Base-by-base conservation (phyloP, 805 yeast species). In the Suhomyces emberorum region DNA sequence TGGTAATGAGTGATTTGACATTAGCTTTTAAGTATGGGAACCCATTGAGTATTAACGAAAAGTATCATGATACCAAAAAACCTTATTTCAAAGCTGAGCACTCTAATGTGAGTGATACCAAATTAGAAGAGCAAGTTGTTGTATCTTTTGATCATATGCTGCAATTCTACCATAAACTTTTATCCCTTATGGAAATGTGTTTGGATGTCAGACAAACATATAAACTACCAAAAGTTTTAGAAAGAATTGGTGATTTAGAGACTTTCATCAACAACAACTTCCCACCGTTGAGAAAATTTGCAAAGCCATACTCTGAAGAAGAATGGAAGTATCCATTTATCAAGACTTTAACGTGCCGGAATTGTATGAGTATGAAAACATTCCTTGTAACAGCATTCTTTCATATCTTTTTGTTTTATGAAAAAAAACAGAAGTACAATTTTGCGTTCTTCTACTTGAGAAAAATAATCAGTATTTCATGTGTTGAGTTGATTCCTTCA, bases 351-450 rank as follows among this genome's bases (percentile, higher is more conserved):
- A 43, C 29, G 25, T 39, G 46, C 33, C 46, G 47, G 32, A 28
- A 39, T n/a, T 48, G 47, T 27, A 29, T 54, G 35, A 45, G 43
- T 30, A 31, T 42, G 35, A 45, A 44, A 19, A 38, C 42, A 1
- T 54, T 66, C 14, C 35, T 45, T 4, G 31, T 55, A 12, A 54
- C 64, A 1, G 32, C 64, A 15, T 55, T 57, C 35, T 54, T 47
- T 24, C 67, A 63, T 32, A 35, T 77, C 3, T 59, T 60, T 35
- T 43, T 63, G n/a, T 65, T 67, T 41, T 74, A 67, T 39, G 76
- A 70, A 42, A 31, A 37, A 6, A 44, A 46, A 14, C 38, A 45
- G 0, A 51, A 64, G 16, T 19, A 44, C 1, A 53, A 52, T 1
- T 54, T 62, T 30, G 52, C 72, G 1, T 64, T 55, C 38, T 59